phyloP scores from a whole-genome alignment of 1,139 yeast genomes.

The Hemisphaericaspora subhashii region DNA sequence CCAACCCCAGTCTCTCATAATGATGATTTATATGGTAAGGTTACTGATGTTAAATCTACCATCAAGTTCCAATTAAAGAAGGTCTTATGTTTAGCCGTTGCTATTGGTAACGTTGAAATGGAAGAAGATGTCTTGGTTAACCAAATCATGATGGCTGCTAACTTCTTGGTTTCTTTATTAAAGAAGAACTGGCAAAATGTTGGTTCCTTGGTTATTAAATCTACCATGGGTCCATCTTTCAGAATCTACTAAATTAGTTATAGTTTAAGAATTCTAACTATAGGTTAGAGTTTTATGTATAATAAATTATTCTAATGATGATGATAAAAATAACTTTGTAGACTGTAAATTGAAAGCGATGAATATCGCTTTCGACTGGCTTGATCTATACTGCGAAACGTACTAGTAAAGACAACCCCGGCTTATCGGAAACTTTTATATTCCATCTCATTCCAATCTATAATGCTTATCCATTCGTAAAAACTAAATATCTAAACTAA shows the following conservation, averaged over 20 bases:
- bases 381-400: too few species aligned
- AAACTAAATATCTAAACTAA: too few species aligned
- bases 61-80: conserved; percentile 99
- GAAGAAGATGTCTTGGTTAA: conserved; percentile 93
- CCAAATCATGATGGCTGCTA: conserved; percentile 98
- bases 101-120: conserved; percentile 99
- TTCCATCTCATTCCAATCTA: too few species aligned
- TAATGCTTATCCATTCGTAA: too few species aligned
- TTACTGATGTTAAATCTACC: conserved; percentile 97
- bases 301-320: conserved; percentile 2
- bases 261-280: too few species aligned
- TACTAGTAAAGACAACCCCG: too few species aligned
- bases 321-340: background rate
- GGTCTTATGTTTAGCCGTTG: conserved; percentile 87
- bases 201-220: conserved; percentile 98
- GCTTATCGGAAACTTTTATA: too few species aligned
- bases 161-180: conserved; percentile 98
- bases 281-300: conserved; percentile 2
- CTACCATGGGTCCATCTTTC: conserved; percentile 99
- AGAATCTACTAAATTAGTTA: conserved; percentile 81
- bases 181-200: conserved; percentile 99
- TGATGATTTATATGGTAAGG: conserved; percentile 96
- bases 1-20: conserved; percentile 99
- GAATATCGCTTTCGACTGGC: too few species aligned
- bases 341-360: too few species aligned